These are phyloP conservation scores for Mucor velutinosus DNA, from an alignment of 371 early-diverging fungal genomes.

Conservation along the genomic window DNA sequence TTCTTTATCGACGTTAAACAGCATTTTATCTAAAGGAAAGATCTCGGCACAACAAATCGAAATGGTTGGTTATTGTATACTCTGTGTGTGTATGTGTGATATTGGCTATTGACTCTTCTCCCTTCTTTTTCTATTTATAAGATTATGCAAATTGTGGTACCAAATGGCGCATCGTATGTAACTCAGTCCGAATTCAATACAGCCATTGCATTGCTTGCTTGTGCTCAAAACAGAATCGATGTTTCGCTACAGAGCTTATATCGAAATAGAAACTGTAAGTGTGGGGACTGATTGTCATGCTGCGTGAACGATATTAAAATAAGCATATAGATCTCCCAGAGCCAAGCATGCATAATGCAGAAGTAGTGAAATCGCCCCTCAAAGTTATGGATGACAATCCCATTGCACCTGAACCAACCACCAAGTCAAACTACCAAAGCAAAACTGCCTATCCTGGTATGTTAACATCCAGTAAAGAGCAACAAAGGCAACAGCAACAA, in stretches of 20 bases:
- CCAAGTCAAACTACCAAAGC: background rate
- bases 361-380: conserved; percentile 2
- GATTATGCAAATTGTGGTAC: conserved; percentile 49
- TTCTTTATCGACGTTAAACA: conserved; percentile 46
- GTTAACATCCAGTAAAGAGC: conserved; percentile 11
- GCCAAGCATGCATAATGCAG: conserved; percentile 14
- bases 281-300: background rate
- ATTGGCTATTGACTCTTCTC: background rate
- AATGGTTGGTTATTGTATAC: conserved; percentile 33
- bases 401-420: conserved; percentile 7
- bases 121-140: conserved; percentile 7
- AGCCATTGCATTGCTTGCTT: conserved; percentile 65
- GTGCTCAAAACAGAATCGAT: conserved; percentile 69
- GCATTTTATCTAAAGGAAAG: conserved; percentile 49
- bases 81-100: background rate
- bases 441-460: conserved; percentile 22
- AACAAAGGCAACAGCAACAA: background rate
- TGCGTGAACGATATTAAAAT: background rate
- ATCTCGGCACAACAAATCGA: conserved; percentile 46
- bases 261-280: conserved; percentile 33
- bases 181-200: conserved; percentile 68
- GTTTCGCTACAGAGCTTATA: conserved; percentile 30
- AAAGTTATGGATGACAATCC: conserved; percentile 2
- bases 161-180: conserved; percentile 52
- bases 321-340: conserved; percentile 30